A percentile compares a stretch with the other conserved stretches of the same genome.
phyloP scores from a whole-genome alignment of 75 land plant species.

The Selaginella moellendorffii region DNA sequence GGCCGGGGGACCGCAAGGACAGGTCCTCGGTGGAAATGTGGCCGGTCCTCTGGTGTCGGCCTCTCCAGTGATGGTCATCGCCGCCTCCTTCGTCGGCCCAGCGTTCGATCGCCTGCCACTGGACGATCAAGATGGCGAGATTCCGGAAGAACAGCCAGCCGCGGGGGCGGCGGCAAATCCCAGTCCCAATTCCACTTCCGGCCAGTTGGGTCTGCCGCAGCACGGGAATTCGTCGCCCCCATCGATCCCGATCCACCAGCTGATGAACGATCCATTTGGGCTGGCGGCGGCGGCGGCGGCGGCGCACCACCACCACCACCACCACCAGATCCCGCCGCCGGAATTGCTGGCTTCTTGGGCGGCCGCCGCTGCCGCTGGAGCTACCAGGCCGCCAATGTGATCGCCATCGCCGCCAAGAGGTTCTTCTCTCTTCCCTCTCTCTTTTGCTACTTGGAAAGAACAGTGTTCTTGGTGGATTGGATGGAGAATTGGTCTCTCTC shows the following conservation, averaged over 20 bases:
- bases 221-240: too few species aligned
- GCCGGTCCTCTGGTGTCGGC: not conserved
- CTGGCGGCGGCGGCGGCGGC: too few species aligned
- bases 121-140: not conserved
- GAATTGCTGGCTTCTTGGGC: not conserved
- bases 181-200: not conserved
- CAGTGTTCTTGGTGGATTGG: too few species aligned
- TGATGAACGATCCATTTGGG: not conserved
- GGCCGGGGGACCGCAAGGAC: not conserved
- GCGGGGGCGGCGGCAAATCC: too few species aligned
- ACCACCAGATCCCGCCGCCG: not conserved
- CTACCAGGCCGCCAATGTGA: not conserved
- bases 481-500: too few species aligned
- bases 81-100: not conserved
- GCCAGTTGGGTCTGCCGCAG: too few species aligned
- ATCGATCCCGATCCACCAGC: not conserved
- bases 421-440: too few species aligned
- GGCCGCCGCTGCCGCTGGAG: too few species aligned
- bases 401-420: too few species aligned
- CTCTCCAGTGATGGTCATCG: not conserved
- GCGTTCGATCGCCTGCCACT: not conserved
- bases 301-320: not conserved
- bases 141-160: not conserved
- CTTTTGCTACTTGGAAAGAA: too few species aligned
- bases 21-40: not conserved